Percentiles rank a stretch among this genome's conserved stretches.
Conservation (phyloP, 2,329 filamentous ascomycete species). For the Botrytis deweyae region DNA sequence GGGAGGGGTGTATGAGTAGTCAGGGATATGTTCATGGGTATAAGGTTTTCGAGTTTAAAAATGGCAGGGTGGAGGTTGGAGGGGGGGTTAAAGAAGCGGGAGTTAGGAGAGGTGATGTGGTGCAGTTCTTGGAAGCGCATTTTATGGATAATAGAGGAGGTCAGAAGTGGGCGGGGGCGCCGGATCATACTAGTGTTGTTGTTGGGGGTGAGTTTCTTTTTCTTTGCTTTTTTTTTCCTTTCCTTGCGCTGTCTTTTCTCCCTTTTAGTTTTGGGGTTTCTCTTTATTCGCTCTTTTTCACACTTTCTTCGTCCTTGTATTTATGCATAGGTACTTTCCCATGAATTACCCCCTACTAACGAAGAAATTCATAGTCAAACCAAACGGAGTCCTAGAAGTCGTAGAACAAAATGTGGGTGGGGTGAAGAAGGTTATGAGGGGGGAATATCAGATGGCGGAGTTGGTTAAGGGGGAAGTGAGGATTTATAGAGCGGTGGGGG, state of each 20-base stretch:
- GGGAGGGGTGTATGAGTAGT: constrained; percentile 39
- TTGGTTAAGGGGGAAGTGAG: not conserved
- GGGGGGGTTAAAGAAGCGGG: constrained; percentile 34
- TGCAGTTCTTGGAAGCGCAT: constrained; percentile 39
- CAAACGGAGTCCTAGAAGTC: not conserved
- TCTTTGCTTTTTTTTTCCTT: not conserved
- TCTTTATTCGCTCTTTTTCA: not conserved
- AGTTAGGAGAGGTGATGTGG: constrained; percentile 40
- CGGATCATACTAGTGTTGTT: constrained; percentile 41
- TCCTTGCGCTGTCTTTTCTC: not conserved
- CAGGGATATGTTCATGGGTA: constrained; percentile 39
- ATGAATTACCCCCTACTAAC: not conserved
- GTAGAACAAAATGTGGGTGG: not conserved
- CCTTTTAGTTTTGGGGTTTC: not conserved
- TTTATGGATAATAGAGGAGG: constrained; percentile 36
- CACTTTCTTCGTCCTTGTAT: not conserved
- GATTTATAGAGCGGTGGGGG: not conserved
- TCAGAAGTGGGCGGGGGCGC: constrained; percentile 36
- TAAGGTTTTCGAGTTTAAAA: constrained; percentile 36
- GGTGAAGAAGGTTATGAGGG: not conserved
- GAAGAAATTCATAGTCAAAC: not conserved
- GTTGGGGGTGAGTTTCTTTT: constrained; percentile 24
- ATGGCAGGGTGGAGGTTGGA: constrained; percentile 27
- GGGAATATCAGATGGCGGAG: not conserved
- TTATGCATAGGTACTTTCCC: not conserved